These are phyloP conservation scores for Diplodia sapinea DNA, from an alignment of 2,329 filamentous ascomycete species.

Conservation along the genomic window DNA sequence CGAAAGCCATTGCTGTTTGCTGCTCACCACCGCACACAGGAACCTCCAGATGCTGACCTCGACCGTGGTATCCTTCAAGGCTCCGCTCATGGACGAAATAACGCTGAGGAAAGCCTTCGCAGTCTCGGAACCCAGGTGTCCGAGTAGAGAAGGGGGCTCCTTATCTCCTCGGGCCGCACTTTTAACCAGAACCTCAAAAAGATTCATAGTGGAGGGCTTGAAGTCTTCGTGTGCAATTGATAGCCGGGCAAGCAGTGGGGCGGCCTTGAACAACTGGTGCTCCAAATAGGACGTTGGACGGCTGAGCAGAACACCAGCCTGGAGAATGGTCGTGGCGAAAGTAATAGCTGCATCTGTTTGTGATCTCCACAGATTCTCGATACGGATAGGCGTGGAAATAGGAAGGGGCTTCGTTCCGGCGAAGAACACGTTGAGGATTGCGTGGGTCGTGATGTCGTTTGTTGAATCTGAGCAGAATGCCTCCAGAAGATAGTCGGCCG, in stretches of 20 bases:
- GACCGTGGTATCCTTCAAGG: slow-evolving; percentile 69
- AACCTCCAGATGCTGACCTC: slow-evolving; percentile 80
- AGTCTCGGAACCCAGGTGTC: slow-evolving; percentile 81
- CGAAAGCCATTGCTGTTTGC: slow-evolving; percentile 94
- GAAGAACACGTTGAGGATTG: slow-evolving; percentile 73
- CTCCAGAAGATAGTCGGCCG: slow-evolving; percentile 77
- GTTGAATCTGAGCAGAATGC: slow-evolving; percentile 75
- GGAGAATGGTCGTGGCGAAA: slow-evolving; percentile 73
- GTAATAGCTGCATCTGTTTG: slow-evolving; percentile 69
- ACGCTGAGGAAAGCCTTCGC: slow-evolving; percentile 84
- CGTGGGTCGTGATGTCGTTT: slow-evolving; percentile 75
- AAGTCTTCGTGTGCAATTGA: slow-evolving; percentile 73
- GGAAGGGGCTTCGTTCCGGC: slow-evolving; percentile 51
- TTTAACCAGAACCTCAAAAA: slow-evolving; percentile 76
- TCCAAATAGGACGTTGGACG: slow-evolving; percentile 71
- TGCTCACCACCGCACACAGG: slow-evolving; percentile 82
- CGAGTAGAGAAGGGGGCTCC: slow-evolving; percentile 94
- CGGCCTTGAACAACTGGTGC: slow-evolving; percentile 78
- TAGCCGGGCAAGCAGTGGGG: slow-evolving; percentile 76
- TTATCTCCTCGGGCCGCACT: slow-evolving; percentile 64
- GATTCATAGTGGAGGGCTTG: slow-evolving; percentile 67
- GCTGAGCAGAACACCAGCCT: slow-evolving; percentile 69
- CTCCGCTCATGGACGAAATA: slow-evolving; percentile 76
- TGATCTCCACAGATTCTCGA: slow-evolving; percentile 54
- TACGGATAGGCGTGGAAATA: slow-evolving; percentile 54